Conservation (phyloP, 2,329 filamentous ascomycete species). For the Diaporthe capsici region DNA sequence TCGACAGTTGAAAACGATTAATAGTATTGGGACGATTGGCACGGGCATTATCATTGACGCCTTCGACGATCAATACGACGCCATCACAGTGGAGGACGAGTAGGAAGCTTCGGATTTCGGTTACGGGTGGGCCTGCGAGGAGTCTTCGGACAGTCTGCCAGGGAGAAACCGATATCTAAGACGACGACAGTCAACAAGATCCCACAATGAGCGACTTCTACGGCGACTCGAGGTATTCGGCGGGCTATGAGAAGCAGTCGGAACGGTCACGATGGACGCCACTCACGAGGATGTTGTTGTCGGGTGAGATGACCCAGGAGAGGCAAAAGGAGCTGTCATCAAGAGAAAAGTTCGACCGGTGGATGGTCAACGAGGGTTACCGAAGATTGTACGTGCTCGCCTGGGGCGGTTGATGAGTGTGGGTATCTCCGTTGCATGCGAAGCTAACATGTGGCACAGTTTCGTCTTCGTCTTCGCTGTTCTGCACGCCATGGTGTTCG, state of each 20-base stretch:
- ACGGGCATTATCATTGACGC: not conserved
- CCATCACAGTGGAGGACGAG: conserved; percentile 9
- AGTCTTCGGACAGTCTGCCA: conserved; percentile 41
- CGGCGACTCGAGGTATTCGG: conserved; percentile 47
- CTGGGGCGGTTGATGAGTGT: conserved; percentile 6
- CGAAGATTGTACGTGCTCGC: conserved; percentile 76
- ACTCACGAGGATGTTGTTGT: conserved; percentile 85
- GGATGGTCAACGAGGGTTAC: conserved; percentile 93
- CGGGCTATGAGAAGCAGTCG: conserved; percentile 62
- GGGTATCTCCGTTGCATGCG: conserved; percentile 29
- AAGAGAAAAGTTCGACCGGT: conserved; percentile 82
- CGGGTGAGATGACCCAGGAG: conserved; percentile 85
- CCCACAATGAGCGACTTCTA: conserved; percentile 53
- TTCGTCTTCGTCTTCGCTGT: conserved; percentile 83
- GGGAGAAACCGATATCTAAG: conserved; percentile 30
- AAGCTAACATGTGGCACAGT: conserved; percentile 57
- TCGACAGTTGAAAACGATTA: conserved; percentile 33
- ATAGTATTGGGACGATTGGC: not conserved
- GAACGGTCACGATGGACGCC: conserved; percentile 88
- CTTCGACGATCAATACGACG: not conserved
- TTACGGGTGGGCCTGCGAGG: conserved; percentile 40
- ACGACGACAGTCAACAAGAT: conserved; percentile 37
- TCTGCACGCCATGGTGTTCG: conserved; percentile 82
- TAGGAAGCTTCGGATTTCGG: conserved; percentile 22
- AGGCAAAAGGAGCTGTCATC: conserved; percentile 76